phyloP scores from a whole-genome alignment of 495 filamentous ascomycete species.

The Cercophora scortea region DNA sequence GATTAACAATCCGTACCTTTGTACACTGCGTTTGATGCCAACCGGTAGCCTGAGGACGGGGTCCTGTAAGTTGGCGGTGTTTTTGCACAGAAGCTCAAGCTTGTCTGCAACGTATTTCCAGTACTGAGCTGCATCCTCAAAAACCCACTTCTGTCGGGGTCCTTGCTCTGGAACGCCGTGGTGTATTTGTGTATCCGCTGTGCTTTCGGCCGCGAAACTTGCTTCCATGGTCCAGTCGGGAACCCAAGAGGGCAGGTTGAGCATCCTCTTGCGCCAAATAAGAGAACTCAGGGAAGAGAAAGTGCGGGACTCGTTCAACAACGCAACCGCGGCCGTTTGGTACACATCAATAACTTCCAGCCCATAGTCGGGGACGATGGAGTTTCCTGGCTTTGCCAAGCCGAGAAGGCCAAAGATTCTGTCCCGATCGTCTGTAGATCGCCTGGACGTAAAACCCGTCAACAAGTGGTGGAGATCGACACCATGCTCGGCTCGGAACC shows the following conservation, averaged over 20 bases:
- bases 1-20: too few relatives aligned
- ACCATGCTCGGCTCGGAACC: not conserved
- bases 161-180: too few relatives aligned
- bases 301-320: not conserved
- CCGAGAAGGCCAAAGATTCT: not conserved
- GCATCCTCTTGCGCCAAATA: not conserved
- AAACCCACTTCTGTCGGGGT: too few relatives aligned
- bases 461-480: not conserved
- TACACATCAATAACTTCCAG: not conserved
- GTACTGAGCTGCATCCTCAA: too few relatives aligned
- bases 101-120: too few relatives aligned
- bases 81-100: too few relatives aligned
- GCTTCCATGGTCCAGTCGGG: too few relatives aligned
- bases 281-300: not conserved
- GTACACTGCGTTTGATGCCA: too few relatives aligned
- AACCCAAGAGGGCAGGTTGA: not conserved
- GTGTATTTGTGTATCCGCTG: too few relatives aligned
- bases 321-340: not conserved
- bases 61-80: too few relatives aligned
- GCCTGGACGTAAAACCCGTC: not conserved
- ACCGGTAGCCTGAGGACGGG: too few relatives aligned
- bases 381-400: not conserved
- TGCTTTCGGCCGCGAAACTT: too few relatives aligned
- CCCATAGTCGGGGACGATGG: not conserved
- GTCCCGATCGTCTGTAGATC: not conserved